phyloP scores from a whole-genome alignment of 2,329 filamentous ascomycete species.

The Fusarium domesticum region DNA sequence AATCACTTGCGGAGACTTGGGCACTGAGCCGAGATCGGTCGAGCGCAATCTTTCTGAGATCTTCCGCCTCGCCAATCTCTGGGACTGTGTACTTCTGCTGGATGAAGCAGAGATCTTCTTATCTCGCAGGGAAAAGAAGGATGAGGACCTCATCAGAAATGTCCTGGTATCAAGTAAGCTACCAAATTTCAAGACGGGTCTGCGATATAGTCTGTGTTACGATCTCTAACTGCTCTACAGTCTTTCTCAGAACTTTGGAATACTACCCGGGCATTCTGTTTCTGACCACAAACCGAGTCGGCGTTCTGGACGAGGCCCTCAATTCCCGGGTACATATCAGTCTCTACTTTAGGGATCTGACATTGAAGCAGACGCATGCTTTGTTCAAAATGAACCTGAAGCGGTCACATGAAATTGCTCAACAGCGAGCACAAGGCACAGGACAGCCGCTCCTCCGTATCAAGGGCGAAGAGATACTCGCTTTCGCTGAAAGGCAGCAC shows the following conservation, averaged over 20 bases:
- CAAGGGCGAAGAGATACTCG: not conserved
- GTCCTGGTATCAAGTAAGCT: conserved; percentile 4
- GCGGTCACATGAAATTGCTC: too few relatives aligned
- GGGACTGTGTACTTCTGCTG: conserved; percentile 3
- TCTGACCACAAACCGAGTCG: conserved; percentile 5
- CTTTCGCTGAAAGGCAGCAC: conserved; percentile 2
- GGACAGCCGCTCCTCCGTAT: not conserved
- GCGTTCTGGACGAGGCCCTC: conserved; percentile 5
- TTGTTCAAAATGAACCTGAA: conserved; percentile 3
- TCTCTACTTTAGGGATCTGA: not conserved
- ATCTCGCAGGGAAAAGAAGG: not conserved
- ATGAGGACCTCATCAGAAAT: conserved; percentile 3
- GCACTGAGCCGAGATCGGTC: not conserved
- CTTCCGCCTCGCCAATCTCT: not conserved
- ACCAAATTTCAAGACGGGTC: too few relatives aligned
- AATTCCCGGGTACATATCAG: conserved; percentile 4
- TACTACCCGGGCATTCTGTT: conserved; percentile 5
- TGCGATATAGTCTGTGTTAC: too few relatives aligned
- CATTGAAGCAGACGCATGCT: not conserved
- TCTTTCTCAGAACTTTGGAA: conserved; percentile 3
- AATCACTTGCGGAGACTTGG: conserved; percentile 1
- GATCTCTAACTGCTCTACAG: too few relatives aligned
- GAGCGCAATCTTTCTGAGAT: not conserved
- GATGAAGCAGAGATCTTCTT: conserved; percentile 8
- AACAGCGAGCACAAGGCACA: too few relatives aligned